A percentile compares a stretch with the other conserved stretches of the same genome.
Evolutionary conservation across 2,329 filamentous ascomycete genomes (phyloP).

Genomic region (Lecanosticta acicola): DNA sequence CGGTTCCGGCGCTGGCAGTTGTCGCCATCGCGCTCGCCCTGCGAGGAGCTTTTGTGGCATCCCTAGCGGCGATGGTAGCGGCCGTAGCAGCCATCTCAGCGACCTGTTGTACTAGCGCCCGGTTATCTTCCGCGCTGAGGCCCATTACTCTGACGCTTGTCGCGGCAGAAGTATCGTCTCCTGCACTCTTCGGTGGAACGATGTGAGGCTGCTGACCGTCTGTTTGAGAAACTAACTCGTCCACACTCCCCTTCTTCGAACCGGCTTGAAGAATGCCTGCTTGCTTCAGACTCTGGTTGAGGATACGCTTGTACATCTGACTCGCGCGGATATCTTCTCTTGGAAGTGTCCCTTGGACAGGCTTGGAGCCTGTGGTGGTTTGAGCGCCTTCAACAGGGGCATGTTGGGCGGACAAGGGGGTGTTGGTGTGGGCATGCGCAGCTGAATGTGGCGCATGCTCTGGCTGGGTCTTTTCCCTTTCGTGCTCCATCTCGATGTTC

Average conservation of each 20-base stretch:
- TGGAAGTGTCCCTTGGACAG: conserved; percentile 10
- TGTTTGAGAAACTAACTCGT: conserved; percentile 11
- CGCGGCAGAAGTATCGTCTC: conserved; percentile 41
- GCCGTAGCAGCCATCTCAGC: conserved; percentile 92
- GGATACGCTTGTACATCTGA: conserved; percentile 84
- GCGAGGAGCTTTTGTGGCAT: conserved; percentile 54
- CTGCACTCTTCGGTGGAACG: conserved; percentile 63
- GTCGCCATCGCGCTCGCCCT: conserved; percentile 44
- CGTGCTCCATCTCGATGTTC: conserved; percentile 65
- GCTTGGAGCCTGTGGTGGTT: conserved; percentile 4
- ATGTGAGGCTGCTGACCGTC: conserved; percentile 58
- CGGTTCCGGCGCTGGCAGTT: conserved; percentile 13
- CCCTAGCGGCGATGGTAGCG: conserved; percentile 77
- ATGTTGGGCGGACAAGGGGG: conserved; percentile 13
- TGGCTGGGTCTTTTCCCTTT: conserved; percentile 41
- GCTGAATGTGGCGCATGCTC: conserved; percentile 1
- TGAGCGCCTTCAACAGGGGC: conserved; percentile 5
- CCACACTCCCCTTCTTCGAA: conserved; percentile 26
- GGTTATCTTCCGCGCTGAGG: conserved; percentile 76
- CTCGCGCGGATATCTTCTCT: conserved; percentile 74
- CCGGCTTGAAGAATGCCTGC: conserved; percentile 61
- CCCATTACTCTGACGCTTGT: conserved; percentile 50
- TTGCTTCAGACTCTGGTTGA: conserved; percentile 83
- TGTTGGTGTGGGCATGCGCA: conserved; percentile 13
- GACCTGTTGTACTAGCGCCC: conserved; percentile 74